Conservation (phyloP, 495 filamentous ascomycete species). For the Aspergillus ostianus region DNA sequence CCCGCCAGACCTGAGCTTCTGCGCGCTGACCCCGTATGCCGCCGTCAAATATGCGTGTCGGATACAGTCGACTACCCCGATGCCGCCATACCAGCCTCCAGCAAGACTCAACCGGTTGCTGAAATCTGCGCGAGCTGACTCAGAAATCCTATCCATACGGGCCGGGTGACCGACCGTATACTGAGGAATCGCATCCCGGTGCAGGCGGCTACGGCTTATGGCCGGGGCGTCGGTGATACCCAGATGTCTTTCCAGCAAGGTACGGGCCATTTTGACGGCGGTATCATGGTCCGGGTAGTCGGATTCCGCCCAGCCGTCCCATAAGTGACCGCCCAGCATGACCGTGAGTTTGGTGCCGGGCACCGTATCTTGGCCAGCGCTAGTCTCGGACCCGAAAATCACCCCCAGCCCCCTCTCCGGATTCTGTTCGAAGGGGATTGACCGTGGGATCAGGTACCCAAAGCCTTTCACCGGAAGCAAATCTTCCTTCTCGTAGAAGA, state of each 20-base stretch:
- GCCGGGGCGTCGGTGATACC: constrained; percentile 59
- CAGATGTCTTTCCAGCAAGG: constrained; percentile 70
- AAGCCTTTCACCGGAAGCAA: constrained; percentile 71
- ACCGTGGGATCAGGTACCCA: constrained; percentile 82
- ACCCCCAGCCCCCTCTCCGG: constrained; percentile 85
- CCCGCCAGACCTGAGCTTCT: constrained; percentile 27
- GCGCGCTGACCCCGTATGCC: constrained; percentile 31
- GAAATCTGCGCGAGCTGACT: constrained; percentile 56
- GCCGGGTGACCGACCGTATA: constrained; percentile 73
- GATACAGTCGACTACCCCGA: constrained; percentile 67
- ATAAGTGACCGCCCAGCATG: constrained; percentile 94
- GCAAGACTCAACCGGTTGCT: constrained; percentile 67
- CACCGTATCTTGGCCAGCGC: constrained; percentile 49
- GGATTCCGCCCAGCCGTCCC: constrained; percentile 59
- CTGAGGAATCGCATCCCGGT: constrained; percentile 84
- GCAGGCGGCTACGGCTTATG: constrained; percentile 57
- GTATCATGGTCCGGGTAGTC: constrained; percentile 59
- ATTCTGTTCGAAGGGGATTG: constrained; percentile 68
- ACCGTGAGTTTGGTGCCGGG: constrained; percentile 86
- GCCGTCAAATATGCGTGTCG: constrained; percentile 40
- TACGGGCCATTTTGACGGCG: constrained; percentile 64
- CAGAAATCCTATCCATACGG: constrained; percentile 58
- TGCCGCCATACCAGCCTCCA: constrained; percentile 69
- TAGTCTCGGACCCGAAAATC: constrained; percentile 80
- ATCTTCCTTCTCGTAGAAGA: constrained; percentile 69